These are phyloP conservation scores for Salix arbutifolia DNA, from an alignment of 345 rosid species.

Conservation along the genomic window DNA sequence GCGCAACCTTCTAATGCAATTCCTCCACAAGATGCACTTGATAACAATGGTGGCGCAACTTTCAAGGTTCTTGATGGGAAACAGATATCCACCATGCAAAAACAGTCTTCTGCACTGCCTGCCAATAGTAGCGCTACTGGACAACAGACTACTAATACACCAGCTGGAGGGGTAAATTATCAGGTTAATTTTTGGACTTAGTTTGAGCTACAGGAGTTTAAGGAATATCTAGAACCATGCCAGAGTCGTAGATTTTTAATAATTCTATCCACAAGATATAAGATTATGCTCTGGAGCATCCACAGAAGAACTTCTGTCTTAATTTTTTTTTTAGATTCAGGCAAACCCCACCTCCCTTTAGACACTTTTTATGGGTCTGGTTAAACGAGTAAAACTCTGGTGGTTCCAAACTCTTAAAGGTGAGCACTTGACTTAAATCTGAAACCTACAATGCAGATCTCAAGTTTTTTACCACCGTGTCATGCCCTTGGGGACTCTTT, in stretches of 20 bases:
- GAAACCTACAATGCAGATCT: too few relatives aligned
- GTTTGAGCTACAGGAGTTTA: constrained; percentile 2
- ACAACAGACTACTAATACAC: constrained; percentile 19
- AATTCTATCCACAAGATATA: not conserved
- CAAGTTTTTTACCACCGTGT: too few relatives aligned
- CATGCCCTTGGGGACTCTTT: not conserved
- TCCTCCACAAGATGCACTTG: constrained; percentile 14
- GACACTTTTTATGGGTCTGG: too few relatives aligned
- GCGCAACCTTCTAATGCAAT: constrained; percentile 18
- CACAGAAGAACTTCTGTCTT: not conserved
- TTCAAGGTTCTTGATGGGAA: constrained; percentile 8
- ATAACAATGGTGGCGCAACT: constrained; percentile 4
- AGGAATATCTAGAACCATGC: not conserved
- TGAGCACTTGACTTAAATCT: too few relatives aligned
- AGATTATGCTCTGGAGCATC: not conserved
- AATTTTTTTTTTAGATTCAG: not conserved
- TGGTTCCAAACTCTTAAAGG: too few relatives aligned
- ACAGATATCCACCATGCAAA: constrained; percentile 17
- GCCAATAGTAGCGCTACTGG: constrained; percentile 12
- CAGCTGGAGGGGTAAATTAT: constrained; percentile 16
- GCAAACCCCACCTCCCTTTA: too few relatives aligned
- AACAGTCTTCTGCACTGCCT: constrained; percentile 21
- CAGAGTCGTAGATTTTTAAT: not conserved
- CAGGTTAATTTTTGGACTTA: constrained; percentile 34
- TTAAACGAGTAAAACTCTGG: too few relatives aligned